Conservation (phyloP, 371 early-diverging fungal species). For the Chytridium lagenaria region DNA sequence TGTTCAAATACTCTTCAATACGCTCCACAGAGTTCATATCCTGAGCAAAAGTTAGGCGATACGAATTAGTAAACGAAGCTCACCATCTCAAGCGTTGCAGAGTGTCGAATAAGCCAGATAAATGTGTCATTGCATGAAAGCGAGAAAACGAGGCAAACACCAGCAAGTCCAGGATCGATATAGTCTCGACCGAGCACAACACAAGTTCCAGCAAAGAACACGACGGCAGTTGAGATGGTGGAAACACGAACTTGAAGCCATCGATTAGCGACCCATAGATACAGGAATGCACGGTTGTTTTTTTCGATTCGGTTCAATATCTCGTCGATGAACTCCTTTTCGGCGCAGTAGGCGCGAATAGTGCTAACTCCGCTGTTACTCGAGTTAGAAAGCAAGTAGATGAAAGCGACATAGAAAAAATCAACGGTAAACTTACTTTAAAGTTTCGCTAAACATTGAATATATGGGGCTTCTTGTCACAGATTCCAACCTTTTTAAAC, state of each 20-base stretch:
- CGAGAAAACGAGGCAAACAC: conserved; percentile 80
- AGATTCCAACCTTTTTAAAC: conserved; percentile 78
- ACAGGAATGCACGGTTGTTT: conserved; percentile 80
- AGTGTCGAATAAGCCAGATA: conserved; percentile 68
- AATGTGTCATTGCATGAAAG: conserved; percentile 71
- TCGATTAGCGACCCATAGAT: conserved; percentile 82
- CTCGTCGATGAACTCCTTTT: conserved; percentile 31
- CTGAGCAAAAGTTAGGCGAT: conserved; percentile 80
- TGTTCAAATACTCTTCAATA: conserved; percentile 63
- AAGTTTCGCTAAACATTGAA: conserved; percentile 74
- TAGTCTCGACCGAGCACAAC: conserved; percentile 41
- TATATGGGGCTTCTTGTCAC: conserved; percentile 78
- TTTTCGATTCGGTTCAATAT: conserved; percentile 45
- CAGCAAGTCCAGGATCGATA: conserved; percentile 73
- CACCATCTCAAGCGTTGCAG: conserved; percentile 49
- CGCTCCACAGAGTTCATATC: conserved; percentile 47
- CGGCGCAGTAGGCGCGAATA: conserved; percentile 71
- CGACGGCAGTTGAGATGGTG: conserved; percentile 67
- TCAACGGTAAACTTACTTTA: conserved; percentile 42
- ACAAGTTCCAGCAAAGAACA: conserved; percentile 73
- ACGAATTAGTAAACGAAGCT: conserved; percentile 67
- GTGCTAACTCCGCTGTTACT: conserved; percentile 59
- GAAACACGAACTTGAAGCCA: conserved; percentile 86
- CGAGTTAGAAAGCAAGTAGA: conserved; percentile 42
- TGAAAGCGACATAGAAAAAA: background rate